Conservation (phyloP, 2,329 filamentous ascomycete genomes). For the Pseudomassariella vexata region DNA sequence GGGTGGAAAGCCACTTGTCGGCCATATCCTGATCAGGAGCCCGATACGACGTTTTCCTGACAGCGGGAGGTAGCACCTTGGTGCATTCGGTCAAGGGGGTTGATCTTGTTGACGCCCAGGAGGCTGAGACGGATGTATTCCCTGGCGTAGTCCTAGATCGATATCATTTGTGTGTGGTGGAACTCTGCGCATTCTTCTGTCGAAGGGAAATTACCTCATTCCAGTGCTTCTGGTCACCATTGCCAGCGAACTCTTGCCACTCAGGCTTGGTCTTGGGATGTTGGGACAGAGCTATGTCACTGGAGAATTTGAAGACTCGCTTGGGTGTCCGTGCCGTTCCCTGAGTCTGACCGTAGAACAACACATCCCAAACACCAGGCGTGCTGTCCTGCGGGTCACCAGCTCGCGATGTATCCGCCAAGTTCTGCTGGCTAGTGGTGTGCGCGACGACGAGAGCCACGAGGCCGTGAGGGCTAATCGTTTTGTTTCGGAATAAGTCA, state of each 20-base stretch:
- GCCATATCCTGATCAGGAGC: slow-evolving; percentile 15
- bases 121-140: slow-evolving; percentile 49
- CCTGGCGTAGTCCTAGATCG: slow-evolving; percentile 38
- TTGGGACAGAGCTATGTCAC: slow-evolving; percentile 32
- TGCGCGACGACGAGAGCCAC: slow-evolving; percentile 51
- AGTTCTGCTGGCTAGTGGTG: slow-evolving; percentile 42
- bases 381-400: slow-evolving; percentile 45
- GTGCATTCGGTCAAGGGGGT: slow-evolving; percentile 50
- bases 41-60: slow-evolving; percentile 15
- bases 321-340: slow-evolving; percentile 21
- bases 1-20: slow-evolving; percentile 14
- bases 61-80: slow-evolving; percentile 37
- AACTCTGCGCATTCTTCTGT: slow-evolving; percentile 5
- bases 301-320: slow-evolving; percentile 34
- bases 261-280: slow-evolving; percentile 28
- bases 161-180: slow-evolving; percentile 5
- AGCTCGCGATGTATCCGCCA: slow-evolving; percentile 31
- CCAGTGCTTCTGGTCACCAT: slow-evolving; percentile 31
- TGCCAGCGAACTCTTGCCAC: slow-evolving; percentile 30
- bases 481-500: slow-evolving; percentile 45
- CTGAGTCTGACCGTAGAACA: slow-evolving; percentile 40
- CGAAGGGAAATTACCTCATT: slow-evolving; percentile 27
- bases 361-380: slow-evolving; percentile 46
- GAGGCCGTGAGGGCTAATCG: slow-evolving; percentile 42
- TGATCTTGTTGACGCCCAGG: slow-evolving; percentile 52